Conservation (phyloP, 140 eudicot species). For the Bidens hawaiensis region DNA sequence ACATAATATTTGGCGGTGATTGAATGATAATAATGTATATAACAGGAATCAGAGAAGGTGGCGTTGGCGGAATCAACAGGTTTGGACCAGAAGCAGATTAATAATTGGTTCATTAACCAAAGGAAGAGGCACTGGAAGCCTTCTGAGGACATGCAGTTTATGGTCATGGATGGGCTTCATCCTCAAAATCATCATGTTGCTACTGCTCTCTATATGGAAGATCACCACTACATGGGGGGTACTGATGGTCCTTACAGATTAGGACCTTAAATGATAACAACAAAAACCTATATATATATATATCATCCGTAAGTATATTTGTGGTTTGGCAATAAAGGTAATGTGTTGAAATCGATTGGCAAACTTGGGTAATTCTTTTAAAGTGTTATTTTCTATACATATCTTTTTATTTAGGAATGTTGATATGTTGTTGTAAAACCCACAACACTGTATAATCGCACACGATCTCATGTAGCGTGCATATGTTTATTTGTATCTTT, state of each 20-base stretch:
- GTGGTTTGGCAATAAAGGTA: conserved; percentile 20
- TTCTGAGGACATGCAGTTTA: conserved; percentile 94
- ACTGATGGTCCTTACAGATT: conserved; percentile 89
- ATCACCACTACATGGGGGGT: conserved; percentile 86
- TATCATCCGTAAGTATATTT: conserved; percentile 1
- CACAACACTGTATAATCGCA: background rate
- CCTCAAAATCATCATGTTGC: conserved; percentile 76
- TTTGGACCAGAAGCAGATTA: conserved; percentile 91
- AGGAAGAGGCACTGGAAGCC: conserved; percentile 99
- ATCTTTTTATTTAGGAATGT: conserved; percentile 6
- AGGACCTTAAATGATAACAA: conserved; percentile 46
- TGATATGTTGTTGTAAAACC: conserved; percentile 19
- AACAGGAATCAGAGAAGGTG: conserved; percentile 96
- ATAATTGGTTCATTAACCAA: conserved; percentile 97
- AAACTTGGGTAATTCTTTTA: conserved; percentile 13
- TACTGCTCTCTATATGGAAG: conserved; percentile 73
- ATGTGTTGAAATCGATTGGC: conserved; percentile 1
- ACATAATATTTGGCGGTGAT: background rate
- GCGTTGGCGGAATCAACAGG: conserved; percentile 97
- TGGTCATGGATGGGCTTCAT: conserved; percentile 98
- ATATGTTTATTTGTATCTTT: background rate
- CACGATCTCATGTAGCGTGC: background rate
- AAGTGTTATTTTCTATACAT: no score
- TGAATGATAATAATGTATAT: background rate
- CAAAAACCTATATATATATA: background rate